phyloP scores from a whole-genome alignment of 2,329 filamentous ascomycete species.

The Tolypocladium ovalisporum region DNA sequence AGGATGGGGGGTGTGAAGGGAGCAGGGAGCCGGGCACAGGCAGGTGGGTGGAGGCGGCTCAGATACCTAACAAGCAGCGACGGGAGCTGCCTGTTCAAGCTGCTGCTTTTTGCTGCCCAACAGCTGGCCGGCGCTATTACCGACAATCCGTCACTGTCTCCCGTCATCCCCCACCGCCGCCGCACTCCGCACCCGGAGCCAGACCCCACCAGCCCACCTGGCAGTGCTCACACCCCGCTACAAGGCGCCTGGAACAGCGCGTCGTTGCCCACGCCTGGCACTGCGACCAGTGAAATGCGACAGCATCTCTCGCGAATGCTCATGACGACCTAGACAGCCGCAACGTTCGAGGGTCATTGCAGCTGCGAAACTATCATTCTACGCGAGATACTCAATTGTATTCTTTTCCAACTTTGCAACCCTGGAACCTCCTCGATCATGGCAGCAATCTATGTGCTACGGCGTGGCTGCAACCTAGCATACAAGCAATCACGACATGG shows the following conservation, averaged over 20 bases:
- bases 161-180: background rate
- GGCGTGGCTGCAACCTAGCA: too few relatives aligned
- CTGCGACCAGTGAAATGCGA: background rate
- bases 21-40: background rate
- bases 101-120: background rate
- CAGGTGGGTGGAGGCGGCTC: background rate
- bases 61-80: too few relatives aligned
- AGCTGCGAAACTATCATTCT: background rate
- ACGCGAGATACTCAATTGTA: background rate
- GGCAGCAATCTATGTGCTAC: too few relatives aligned
- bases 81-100: too few relatives aligned
- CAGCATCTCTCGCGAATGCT: too few relatives aligned
- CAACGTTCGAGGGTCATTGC: background rate
- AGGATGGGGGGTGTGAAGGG: background rate
- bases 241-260: background rate
- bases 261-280: background rate
- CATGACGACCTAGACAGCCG: too few relatives aligned
- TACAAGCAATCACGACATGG: too few relatives aligned
- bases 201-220: background rate
- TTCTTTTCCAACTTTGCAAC: too few relatives aligned
- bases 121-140: background rate
- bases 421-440: too few relatives aligned
- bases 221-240: background rate
- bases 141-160: slow-evolving; percentile 2
- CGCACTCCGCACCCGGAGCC: background rate